Evolutionary conservation across 441 rosid genomes (phyloP), one percentile per base, ranked within the genome.

Genomic region (Croton laevigatus): DNA sequence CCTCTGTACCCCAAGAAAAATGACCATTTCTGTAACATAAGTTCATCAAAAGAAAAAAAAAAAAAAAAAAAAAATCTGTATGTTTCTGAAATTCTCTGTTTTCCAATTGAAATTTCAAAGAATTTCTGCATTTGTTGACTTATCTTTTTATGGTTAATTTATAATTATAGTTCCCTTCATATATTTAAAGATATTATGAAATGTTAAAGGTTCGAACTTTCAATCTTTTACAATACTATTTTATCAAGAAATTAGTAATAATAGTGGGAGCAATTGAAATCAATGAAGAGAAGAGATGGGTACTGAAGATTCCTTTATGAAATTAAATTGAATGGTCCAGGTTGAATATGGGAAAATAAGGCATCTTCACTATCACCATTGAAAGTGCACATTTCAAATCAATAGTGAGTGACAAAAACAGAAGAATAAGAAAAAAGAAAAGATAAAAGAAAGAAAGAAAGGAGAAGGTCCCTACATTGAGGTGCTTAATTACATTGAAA

Each of bases 361-460:
- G 59, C 46, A 69, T 48, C 75, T 71, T 52, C 40, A 37, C 13
- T 23, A 44, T 16, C 55, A 61, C 77, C 75, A 69, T 62, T 69
- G 75, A 36, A 69, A 72, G 79, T 65, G 79, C 69, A 55, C 17
- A 53, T 37, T 63, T 68, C 73, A 44, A 60, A 64, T 64, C 76
- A 38, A 36, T 8, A 51, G 46, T 58, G 53, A 27, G 2, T 48
- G 74, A 75, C 46, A 49, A 13, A 63, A 64, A 23, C 6, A 49
- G 5, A 13, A 49, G 37, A 46, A 59, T 0, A 40, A 14, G 12
- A 48, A 49, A 23, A 37, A 5, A 0, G 27, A 1, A 0, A n/a
- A n/a, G n/a, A n/a, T n/a, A n/a, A n/a, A n/a, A n/a, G n/a, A n/a
- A n/a, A n/a, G n/a, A n/a, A n/a, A 19, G n/a, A 32, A 19, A 16